Evolutionary conservation across 2,329 filamentous ascomycete genomes (phyloP), one percentile per base, ranked within the genome.

Genomic region (Pseudophaeomoniella oleicola): DNA sequence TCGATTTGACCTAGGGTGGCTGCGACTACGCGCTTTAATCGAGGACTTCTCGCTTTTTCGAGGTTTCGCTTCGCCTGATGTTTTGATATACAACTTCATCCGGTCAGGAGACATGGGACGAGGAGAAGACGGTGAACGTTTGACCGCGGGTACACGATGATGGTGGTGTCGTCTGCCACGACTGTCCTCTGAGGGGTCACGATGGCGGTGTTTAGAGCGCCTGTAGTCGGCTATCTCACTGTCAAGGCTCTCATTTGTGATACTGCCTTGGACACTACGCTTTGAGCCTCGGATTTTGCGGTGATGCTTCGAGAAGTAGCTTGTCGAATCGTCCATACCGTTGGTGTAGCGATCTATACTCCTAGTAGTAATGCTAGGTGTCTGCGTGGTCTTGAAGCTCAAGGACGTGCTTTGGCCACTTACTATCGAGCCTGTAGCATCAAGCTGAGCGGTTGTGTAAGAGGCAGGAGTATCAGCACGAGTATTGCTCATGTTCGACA

Each of bases 61-160:
- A 40, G 40, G 10, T 38, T 43, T 16, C 31, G 34, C 11, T 41
- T 57, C 42, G 42, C 55, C 34, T 38, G 57, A 49, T 39, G 50
- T 50, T 46, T 53, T 33, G 44, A 63, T 43, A 51, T 61, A 46
- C 67, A 66, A 42, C 64, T 65, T 19, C 41, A 83, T 54, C 49
- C 94, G 86, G 48, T 94, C 84, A 0, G 86, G 86, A 3, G 87
- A 93, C 87, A 94, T 94, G 3, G 87, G 85, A 2, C 94, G 71
- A 0, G 88, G 88, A 0, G 88, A 94, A 2, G 85, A 92, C 1
- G 88, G 88, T 1, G 88, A 94, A 15, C 82, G 71, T 58, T 94
- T 93, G n/a, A 27, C n/a, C 10, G 77, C 73, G 13, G 81, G 74
- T 50, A 76, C 80, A 43, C 80, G 85, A 44, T 77, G 79, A 15